Evolutionary conservation across 805 yeast genomes (phyloP).

Genomic region (Suhomyces vadensis): DNA sequence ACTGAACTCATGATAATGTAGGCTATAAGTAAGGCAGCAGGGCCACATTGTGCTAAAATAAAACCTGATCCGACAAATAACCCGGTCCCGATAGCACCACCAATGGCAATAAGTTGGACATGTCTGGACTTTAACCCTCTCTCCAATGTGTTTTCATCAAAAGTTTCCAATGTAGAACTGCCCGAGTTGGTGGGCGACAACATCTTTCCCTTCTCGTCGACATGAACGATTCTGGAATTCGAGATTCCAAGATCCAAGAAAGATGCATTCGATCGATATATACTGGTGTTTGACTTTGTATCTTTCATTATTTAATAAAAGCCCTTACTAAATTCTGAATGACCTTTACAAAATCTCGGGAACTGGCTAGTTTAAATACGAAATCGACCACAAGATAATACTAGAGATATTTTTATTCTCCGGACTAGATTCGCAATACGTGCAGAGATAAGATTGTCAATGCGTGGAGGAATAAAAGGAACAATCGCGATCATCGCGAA

Average conservation of each 20-base stretch:
- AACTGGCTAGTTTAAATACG: not conserved
- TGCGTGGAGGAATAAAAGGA: not conserved
- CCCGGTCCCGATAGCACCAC: constrained; percentile 25
- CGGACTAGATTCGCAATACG: not conserved
- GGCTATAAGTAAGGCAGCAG: constrained; percentile 17
- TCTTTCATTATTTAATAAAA: constrained; percentile 15
- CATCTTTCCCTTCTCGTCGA: constrained; percentile 23
- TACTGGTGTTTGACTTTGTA: constrained; percentile 20
- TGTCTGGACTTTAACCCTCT: constrained; percentile 17
- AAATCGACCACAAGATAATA: not conserved
- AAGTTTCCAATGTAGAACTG: constrained; percentile 17
- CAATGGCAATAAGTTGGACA: constrained; percentile 19
- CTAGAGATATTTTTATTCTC: not conserved
- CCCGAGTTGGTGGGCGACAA: constrained; percentile 21
- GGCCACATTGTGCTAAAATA: constrained; percentile 22
- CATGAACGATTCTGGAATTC: constrained; percentile 26
- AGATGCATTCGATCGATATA: constrained; percentile 26
- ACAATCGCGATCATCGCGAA: not conserved
- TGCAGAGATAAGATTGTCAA: not conserved
- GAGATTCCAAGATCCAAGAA: constrained; percentile 29
- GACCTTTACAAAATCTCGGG: no score
- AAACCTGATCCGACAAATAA: constrained; percentile 29
- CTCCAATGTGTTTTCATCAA: constrained; percentile 19
- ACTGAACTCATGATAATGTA: constrained; percentile 22
- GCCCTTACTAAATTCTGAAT: no score